Evolutionary conservation across 306 rosid genomes (phyloP).

Genomic region (Purshia tridentata): DNA sequence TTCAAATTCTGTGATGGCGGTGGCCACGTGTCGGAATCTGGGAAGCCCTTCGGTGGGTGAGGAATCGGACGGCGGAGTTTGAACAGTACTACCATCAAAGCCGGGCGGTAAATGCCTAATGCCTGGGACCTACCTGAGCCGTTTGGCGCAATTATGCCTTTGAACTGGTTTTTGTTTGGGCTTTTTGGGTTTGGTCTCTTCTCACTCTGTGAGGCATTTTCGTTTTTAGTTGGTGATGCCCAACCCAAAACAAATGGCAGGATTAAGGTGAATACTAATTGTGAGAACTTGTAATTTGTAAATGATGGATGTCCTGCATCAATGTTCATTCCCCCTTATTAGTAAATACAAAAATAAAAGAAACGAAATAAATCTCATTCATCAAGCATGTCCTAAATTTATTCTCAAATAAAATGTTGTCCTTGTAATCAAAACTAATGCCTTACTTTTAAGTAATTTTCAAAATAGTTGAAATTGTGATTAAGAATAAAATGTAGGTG

Average conservation of each 20-base stretch:
- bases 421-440: too few species aligned
- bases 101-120: not conserved
- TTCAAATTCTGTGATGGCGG: conserved; percentile 48
- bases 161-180: not conserved
- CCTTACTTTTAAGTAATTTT: too few species aligned
- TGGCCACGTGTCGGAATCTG: conserved; percentile 38
- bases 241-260: not conserved
- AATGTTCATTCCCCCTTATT: too few species aligned
- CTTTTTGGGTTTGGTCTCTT: not conserved
- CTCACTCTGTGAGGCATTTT: not conserved
- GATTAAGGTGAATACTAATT: too few species aligned
- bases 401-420: too few species aligned
- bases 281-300: too few species aligned
- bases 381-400: too few species aligned
- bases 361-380: too few species aligned
- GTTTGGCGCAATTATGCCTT: not conserved
- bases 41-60: not conserved
- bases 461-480: too few species aligned
- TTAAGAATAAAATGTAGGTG: too few species aligned
- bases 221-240: not conserved
- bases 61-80: conserved; percentile 30
- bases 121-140: not conserved
- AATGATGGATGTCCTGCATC: too few species aligned
- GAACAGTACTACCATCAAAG: not conserved
- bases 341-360: too few species aligned